Evolutionary conservation across 1,284 basidiomycete genomes (phyloP).

Genomic region (Apiotrichum montevideense): DNA sequence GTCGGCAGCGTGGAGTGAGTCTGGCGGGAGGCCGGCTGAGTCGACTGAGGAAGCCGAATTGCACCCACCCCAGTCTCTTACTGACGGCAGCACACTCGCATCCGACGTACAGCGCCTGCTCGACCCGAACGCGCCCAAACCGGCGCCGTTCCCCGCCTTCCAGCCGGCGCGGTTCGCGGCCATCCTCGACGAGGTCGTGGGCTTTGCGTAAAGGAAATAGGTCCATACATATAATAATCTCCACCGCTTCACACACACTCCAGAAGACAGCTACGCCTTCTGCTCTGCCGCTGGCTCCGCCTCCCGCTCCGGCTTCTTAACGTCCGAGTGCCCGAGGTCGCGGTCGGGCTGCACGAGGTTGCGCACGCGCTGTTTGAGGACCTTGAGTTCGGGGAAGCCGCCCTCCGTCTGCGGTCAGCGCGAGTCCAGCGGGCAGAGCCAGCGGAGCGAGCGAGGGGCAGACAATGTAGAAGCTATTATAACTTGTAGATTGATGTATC

Average conservation of each 20-base stretch:
- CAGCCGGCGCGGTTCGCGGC: slow-evolving; percentile 11
- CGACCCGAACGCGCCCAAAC: neutral
- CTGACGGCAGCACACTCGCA: slow-evolving; percentile 3
- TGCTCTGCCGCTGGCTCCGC: too few relatives aligned
- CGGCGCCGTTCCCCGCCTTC: slow-evolving; percentile 17
- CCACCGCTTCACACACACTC: too few relatives aligned
- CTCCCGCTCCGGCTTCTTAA: neutral
- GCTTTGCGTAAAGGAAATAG: slow-evolving; percentile 2
- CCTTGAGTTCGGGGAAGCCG: slow-evolving; percentile 68
- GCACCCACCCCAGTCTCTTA: too few relatives aligned
- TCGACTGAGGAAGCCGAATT: too few relatives aligned
- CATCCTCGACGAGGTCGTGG: slow-evolving; percentile 15
- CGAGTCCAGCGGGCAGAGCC: too few relatives aligned
- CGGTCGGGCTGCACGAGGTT: slow-evolving; percentile 71
- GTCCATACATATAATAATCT: too few relatives aligned
- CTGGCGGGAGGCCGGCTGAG: too few relatives aligned
- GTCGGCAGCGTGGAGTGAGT: slow-evolving; percentile 51
- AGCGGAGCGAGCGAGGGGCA: too few relatives aligned
- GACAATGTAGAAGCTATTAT: too few relatives aligned
- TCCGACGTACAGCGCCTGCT: slow-evolving; percentile 2
- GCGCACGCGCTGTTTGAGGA: slow-evolving; percentile 77
- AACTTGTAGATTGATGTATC: too few relatives aligned
- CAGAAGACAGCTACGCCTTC: too few relatives aligned
- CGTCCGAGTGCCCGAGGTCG: slow-evolving; percentile 75
- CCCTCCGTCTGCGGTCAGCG: slow-evolving; percentile 60